A percentile compares a stretch with the other conserved stretches of the same genome.
These are phyloP conservation scores for Fomitopsis pulvina DNA, from an alignment of 768 basidiomycete species.

Conservation along the genomic window DNA sequence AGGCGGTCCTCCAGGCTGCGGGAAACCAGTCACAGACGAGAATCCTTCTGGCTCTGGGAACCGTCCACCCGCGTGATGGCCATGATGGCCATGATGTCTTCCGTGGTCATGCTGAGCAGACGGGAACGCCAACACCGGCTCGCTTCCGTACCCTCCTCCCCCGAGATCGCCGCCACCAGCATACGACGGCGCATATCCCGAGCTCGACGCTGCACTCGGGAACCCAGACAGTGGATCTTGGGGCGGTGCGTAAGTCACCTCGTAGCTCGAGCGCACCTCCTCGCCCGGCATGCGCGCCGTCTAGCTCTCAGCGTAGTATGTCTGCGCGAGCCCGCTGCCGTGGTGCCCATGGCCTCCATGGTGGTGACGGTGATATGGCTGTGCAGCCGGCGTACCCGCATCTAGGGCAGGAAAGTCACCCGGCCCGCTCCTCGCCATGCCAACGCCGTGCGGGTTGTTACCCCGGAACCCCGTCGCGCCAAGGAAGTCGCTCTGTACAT, in stretches of 20 bases:
- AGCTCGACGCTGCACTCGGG: neutral
- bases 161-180: neutral
- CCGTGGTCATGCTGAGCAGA: too few relatives aligned
- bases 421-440: neutral
- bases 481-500: conserved; percentile 36
- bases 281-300: conserved; percentile 3
- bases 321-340: neutral
- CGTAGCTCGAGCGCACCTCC: neutral
- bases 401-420: neutral
- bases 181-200: conserved; percentile 11
- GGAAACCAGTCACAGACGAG: too few relatives aligned
- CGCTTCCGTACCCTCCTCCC: neutral
- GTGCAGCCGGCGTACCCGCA: neutral
- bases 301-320: conserved; percentile 7
- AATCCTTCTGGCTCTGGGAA: too few relatives aligned
- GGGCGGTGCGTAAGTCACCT: conserved; percentile 3
- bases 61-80: too few relatives aligned
- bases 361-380: neutral
- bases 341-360: conserved; percentile 1
- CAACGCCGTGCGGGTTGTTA: conserved; percentile 1
- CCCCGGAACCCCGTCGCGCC: neutral
- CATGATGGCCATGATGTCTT: too few relatives aligned
- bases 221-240: conserved; percentile 1
- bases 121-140: too few relatives aligned
- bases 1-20: too few relatives aligned